Percentiles rank a stretch among this genome's conserved stretches.
These are phyloP conservation scores for Bromus sterilis DNA, from an alignment of 176 grass and related monocot genomes.

Conservation along the genomic window DNA sequence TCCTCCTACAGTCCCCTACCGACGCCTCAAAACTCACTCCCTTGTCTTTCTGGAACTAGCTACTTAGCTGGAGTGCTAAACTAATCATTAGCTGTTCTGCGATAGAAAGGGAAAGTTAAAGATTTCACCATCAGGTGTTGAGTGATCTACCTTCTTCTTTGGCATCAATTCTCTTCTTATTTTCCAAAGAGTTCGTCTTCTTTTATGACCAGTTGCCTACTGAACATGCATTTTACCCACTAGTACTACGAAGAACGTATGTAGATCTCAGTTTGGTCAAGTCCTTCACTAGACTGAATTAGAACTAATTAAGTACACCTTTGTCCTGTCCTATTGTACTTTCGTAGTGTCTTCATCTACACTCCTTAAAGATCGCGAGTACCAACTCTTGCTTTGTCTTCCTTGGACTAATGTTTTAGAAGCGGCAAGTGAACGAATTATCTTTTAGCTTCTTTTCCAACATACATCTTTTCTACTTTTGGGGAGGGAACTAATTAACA, in stretches of 20 bases:
- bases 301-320: neutral
- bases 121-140: neutral
- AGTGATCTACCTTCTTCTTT: slow-evolving; percentile 13
- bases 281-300: neutral
- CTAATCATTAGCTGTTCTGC: slow-evolving; percentile 2
- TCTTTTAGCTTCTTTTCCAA: neutral
- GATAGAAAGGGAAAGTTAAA: slow-evolving; percentile 28
- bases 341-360: slow-evolving; percentile 5
- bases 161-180: slow-evolving; percentile 8
- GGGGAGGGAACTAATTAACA: neutral
- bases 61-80: slow-evolving; percentile 3
- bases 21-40: neutral
- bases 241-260: neutral
- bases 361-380: neutral
- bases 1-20: neutral
- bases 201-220: neutral
- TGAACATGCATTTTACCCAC: neutral
- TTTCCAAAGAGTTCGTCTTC: neutral
- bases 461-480: neutral
- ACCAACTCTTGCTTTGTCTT: neutral
- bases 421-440: neutral
- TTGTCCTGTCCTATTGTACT: neutral
- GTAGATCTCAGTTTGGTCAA: neutral
- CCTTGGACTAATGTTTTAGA: neutral
- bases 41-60: neutral